These are phyloP conservation scores for Actinomucor elegans DNA, from an alignment of 371 early-diverging fungal species.

Conservation along the genomic window DNA sequence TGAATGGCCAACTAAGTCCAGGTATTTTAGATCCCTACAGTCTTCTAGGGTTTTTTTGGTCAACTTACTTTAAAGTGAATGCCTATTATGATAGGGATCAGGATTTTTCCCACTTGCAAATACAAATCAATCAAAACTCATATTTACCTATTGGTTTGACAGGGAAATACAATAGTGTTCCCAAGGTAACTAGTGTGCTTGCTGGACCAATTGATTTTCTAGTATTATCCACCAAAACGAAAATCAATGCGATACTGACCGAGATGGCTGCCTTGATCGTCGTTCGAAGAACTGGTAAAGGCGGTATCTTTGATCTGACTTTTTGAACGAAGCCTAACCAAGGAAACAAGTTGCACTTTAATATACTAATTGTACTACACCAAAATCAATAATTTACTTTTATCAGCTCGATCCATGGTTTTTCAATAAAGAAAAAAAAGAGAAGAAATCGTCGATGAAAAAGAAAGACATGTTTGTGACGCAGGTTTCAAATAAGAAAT, in stretches of 20 bases:
- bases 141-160: constrained; percentile 16
- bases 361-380: no score
- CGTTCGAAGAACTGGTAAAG: constrained; percentile 4
- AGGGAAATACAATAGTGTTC: constrained; percentile 15
- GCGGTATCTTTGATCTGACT: constrained; percentile 1
- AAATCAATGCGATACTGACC: constrained; percentile 1
- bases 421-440: no score
- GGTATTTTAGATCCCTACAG: no score
- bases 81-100: not conserved
- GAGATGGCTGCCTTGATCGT: constrained; percentile 12
- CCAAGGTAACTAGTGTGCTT: constrained; percentile 7
- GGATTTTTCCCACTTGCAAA: not conserved
- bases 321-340: no score
- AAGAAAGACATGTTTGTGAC: no score
- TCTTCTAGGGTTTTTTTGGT: not conserved
- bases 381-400: no score
- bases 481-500: not conserved
- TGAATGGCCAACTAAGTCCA: constrained; percentile 6
- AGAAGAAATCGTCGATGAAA: no score
- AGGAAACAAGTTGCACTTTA: no score
- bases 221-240: constrained; percentile 6
- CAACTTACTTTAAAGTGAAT: constrained; percentile 9
- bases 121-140: not conserved
- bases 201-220: constrained; percentile 11
- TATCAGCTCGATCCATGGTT: no score